Evolutionary conservation across 2,329 filamentous ascomycete species (phyloP), one percentile per base, ranked within the genome.

Genomic region (Tolypocladium ovalisporum): DNA sequence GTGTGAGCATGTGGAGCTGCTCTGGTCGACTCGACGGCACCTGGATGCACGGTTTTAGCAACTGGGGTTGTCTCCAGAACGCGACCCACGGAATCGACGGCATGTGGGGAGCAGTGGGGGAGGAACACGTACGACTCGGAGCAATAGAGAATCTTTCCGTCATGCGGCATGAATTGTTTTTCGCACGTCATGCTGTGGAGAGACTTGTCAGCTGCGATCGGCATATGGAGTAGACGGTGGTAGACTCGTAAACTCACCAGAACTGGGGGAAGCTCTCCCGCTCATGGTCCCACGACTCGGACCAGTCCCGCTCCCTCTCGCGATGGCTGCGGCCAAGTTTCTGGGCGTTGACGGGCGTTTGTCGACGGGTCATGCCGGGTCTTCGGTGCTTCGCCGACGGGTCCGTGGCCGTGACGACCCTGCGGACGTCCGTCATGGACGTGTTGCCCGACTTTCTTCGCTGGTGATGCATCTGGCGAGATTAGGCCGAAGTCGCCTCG

Each of bases 251-350:
- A 24, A 79, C 81, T 58, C 77, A 86, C 83, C 83, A 86, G 66
- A 77, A 86, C 67, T 85, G 82, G 27, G 83, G 83, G 61, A 86
- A 86, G 69, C 79, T 83, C 65, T 86, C 83, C 57, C 81, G 75
- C 65, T 84, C 82, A 56, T 84, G 78, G 56, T 81, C 78, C 67
- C 74, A 81, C 67, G 74, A 75, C 39, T 80, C 77, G 58, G 78
- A 74, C 66, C 73, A 72, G 60, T 81, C 76, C 59, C 73, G 74
- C 62, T 82, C 79, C 32, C 77, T 73, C 53, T 82, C 78, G 56
- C 76, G 76, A 13, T 77, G 73, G 59, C 73, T 77, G 63, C 78
- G 80, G 56, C 78, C 76, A 59, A 79, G 70, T 68, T 80, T 83
- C 58, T 76, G 75, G 44, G 70, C 64, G 36, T 63, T 65, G 35